Percentiles rank a stretch among this genome's conserved stretches.
Conservation (phyloP, 331 rosid species). For the Rosa hybrid region DNA sequence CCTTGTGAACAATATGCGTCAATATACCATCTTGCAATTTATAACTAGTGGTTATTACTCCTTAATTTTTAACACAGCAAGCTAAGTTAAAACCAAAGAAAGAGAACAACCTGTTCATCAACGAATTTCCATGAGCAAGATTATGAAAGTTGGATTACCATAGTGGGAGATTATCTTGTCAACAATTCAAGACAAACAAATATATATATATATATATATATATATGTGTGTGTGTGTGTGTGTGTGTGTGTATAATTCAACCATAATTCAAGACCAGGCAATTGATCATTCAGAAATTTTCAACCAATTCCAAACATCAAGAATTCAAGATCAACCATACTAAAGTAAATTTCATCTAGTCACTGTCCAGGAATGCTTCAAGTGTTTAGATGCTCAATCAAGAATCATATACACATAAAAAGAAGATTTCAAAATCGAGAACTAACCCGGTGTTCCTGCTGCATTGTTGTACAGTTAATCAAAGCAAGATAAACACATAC, state of each 20-base stretch:
- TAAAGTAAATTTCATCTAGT: not conserved
- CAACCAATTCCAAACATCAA: not conserved
- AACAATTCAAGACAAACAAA: not conserved
- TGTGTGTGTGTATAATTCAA: no score
- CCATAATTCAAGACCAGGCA: not conserved
- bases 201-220: no score
- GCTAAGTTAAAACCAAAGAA: no score
- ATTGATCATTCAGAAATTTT: no score
- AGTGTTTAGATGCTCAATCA: not conserved
- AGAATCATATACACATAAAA: no score
- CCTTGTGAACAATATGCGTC: not conserved
- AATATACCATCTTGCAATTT: not conserved
- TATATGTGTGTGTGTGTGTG: no score
- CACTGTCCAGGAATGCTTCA: not conserved
- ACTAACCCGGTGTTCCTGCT: not conserved
- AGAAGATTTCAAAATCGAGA: not conserved
- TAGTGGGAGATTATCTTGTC: not conserved
- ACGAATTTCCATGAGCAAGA: not conserved
- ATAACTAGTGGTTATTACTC: not conserved
- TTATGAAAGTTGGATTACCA: not conserved
- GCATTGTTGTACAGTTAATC: not conserved
- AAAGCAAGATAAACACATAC: no score
- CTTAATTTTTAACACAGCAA: not conserved
- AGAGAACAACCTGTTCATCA: not conserved
- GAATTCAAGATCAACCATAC: no score